Evolutionary conservation across 345 rosid species (phyloP).

Genomic region (Schrenkiella parvula): DNA sequence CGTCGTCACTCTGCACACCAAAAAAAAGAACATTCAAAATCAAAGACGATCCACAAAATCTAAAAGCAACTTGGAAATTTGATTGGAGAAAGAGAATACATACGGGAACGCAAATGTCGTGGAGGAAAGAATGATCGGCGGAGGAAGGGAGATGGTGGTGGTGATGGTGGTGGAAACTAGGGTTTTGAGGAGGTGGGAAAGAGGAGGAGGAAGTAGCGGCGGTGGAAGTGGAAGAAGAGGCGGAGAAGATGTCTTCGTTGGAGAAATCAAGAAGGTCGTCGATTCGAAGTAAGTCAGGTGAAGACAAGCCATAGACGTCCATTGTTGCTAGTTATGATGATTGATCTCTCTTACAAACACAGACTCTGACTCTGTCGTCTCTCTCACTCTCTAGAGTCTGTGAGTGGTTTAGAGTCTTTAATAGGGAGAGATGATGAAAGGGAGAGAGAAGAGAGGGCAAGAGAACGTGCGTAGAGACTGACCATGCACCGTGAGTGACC

Average conservation of each 20-base stretch:
- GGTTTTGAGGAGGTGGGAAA: conserved; percentile 21
- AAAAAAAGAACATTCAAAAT: background rate
- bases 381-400: conserved; percentile 2
- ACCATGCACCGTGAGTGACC: conserved; percentile 40
- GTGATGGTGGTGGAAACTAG: conserved; percentile 46
- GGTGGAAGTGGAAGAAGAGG: conserved; percentile 36
- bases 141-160: conserved; percentile 39
- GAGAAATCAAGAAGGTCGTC: conserved; percentile 46
- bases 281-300: conserved; percentile 30
- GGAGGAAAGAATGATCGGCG: conserved; percentile 39
- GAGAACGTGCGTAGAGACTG: conserved; percentile 44
- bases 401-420: conserved; percentile 21
- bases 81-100: background rate
- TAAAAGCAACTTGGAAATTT: background rate
- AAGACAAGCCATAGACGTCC: conserved; percentile 48
- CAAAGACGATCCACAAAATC: background rate
- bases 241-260: conserved; percentile 37
- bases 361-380: conserved; percentile 8
- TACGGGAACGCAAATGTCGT: conserved; percentile 71
- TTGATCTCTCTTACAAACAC: background rate
- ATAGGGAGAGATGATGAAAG: conserved; percentile 24
- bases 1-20: conserved; percentile 56
- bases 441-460: conserved; percentile 22
- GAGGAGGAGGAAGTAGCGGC: conserved; percentile 30
- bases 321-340: conserved; percentile 25